phyloP scores from a whole-genome alignment of 345 rosid species.

The Boechera divaricarpa region DNA sequence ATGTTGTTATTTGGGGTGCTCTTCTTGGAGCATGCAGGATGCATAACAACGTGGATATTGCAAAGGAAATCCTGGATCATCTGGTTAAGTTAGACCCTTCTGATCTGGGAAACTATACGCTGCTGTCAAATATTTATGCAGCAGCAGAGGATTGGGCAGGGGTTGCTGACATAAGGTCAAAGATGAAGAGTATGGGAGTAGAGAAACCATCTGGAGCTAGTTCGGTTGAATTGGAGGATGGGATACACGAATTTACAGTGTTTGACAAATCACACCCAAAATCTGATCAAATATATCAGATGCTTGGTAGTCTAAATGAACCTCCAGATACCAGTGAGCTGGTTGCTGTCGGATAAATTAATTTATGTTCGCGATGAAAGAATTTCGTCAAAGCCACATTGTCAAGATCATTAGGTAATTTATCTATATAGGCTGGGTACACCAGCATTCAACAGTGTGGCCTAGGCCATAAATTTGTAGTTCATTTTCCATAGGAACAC shows the following conservation, averaged over 20 bases:
- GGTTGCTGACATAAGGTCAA: slow-evolving; percentile 68
- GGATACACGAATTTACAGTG: slow-evolving; percentile 65
- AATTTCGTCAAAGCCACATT: slow-evolving; percentile 8
- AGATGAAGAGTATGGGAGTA: slow-evolving; percentile 61
- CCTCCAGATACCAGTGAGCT: slow-evolving; percentile 45
- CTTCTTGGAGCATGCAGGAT: slow-evolving; percentile 77
- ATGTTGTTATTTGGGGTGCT: slow-evolving; percentile 82
- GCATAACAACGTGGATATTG: slow-evolving; percentile 61
- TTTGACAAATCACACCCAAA: slow-evolving; percentile 67
- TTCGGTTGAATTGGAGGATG: slow-evolving; percentile 65
- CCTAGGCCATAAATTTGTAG: slow-evolving; percentile 20
- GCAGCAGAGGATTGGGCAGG: slow-evolving; percentile 68
- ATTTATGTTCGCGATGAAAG: not conserved
- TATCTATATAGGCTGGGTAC: slow-evolving; percentile 3
- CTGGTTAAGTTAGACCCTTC: slow-evolving; percentile 55
- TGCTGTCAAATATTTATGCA: slow-evolving; percentile 72
- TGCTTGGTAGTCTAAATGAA: slow-evolving; percentile 54
- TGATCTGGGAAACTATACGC: slow-evolving; percentile 63
- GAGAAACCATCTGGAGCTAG: slow-evolving; percentile 79
- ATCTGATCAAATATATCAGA: slow-evolving; percentile 63
- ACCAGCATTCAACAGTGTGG: slow-evolving; percentile 13
- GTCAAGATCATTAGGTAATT: slow-evolving; percentile 19
- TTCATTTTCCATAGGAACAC: slow-evolving; percentile 22
- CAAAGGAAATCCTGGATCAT: slow-evolving; percentile 59
- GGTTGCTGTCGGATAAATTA: slow-evolving; percentile 33